Percentiles rank a stretch among this genome's conserved stretches.
phyloP scores from a whole-genome alignment of 2,329 filamentous ascomycete genomes.

The Cytospora schulzeri region DNA sequence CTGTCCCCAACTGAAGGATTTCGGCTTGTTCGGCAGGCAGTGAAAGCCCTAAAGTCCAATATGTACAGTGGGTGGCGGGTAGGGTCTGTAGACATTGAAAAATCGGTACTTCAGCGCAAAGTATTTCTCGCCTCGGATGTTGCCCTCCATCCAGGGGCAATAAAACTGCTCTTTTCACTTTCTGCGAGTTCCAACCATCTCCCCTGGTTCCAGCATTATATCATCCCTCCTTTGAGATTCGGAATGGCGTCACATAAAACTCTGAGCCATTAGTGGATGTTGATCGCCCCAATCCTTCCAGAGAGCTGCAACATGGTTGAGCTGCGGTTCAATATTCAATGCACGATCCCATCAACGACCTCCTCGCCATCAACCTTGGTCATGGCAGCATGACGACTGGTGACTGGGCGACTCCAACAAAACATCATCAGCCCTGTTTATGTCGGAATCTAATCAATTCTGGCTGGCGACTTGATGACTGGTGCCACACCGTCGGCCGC shows the following conservation, averaged over 20 bases:
- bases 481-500: not conserved
- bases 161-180: not conserved
- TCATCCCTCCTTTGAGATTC: not conserved
- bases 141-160: not conserved
- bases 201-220: not conserved
- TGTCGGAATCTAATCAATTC: not conserved
- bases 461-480: not conserved
- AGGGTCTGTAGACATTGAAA: not conserved
- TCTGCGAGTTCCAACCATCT: not conserved
- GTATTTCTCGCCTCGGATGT: slow-evolving; percentile 3
- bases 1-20: not conserved
- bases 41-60: not conserved
- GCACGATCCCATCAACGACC: not conserved
- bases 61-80: not conserved
- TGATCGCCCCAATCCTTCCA: not conserved
- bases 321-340: not conserved
- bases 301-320: not conserved
- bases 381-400: not conserved
- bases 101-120: slow-evolving; percentile 1
- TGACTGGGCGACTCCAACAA: not conserved
- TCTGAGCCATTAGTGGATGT: not conserved
- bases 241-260: not conserved
- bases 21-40: not conserved
- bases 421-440: not conserved
- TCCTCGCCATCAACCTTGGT: not conserved